Percentiles rank a stretch among this genome's conserved stretches.
Evolutionary conservation across 352 stramenopile genomes (phyloP).

Genomic region (Chrysophaeum taylorii): DNA sequence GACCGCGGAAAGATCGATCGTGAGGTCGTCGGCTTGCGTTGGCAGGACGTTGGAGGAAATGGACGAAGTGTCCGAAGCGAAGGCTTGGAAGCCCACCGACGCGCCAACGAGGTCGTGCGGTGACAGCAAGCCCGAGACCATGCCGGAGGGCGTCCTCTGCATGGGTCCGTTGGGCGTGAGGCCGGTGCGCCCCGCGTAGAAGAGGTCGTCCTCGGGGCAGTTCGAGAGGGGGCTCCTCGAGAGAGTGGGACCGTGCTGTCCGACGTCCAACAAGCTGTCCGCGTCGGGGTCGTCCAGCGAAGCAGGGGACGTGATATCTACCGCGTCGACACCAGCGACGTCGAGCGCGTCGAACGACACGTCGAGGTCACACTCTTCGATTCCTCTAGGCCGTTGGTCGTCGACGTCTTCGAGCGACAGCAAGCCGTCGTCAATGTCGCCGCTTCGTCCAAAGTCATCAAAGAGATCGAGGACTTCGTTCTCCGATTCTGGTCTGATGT

Average conservation of each 20-base stretch:
- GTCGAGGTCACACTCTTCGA: not conserved
- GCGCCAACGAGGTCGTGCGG: not conserved
- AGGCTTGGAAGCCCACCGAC: too few species aligned
- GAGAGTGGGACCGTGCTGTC: not conserved
- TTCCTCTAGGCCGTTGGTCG: not conserved
- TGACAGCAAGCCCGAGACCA: not conserved
- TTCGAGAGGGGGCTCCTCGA: not conserved
- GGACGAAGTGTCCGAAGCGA: too few species aligned
- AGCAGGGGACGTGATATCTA: not conserved
- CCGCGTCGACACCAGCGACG: not conserved
- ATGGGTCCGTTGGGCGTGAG: conserved; percentile 3
- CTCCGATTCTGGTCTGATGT: too few species aligned
- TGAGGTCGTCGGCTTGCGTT: too few species aligned
- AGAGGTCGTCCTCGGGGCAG: not conserved
- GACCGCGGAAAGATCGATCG: not conserved
- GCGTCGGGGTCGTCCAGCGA: not conserved
- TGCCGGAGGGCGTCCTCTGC: not conserved
- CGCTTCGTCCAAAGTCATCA: too few species aligned
- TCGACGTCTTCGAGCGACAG: not conserved
- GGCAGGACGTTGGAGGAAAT: too few species aligned
- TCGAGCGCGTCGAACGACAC: conserved; percentile 5
- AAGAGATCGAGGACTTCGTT: too few species aligned
- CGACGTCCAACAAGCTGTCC: not conserved
- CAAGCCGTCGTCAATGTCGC: too few species aligned
- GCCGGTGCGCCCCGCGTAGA: not conserved